Percentiles rank a stretch among this genome's conserved stretches.
Conservation (phyloP, 169 alveolate genomes). For the Cryptosporidium muris region DNA sequence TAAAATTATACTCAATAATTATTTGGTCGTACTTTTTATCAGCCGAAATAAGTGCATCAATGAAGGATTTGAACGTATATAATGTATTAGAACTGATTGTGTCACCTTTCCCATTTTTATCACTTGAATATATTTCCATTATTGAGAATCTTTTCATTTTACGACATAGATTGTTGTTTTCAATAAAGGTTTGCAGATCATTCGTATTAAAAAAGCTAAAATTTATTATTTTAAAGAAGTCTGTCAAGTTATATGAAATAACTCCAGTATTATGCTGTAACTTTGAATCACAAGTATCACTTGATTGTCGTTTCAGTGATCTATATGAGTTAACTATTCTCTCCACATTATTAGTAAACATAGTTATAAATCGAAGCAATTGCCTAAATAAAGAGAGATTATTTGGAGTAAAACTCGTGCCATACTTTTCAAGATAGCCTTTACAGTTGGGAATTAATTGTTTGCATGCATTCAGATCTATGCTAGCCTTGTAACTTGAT, state of each 20-base stretch:
- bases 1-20: conserved; percentile 15
- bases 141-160: conserved; percentile 70
- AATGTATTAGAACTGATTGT: conserved; percentile 50
- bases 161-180: conserved; percentile 62
- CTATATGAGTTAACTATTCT: too few relatives aligned
- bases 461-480: conserved; percentile 11
- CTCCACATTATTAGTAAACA: too few relatives aligned
- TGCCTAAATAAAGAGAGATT: conserved; percentile 15
- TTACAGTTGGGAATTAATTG: background rate
- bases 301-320: too few relatives aligned
- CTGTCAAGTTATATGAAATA: conserved; percentile 25
- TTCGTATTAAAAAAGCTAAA: conserved; percentile 62
- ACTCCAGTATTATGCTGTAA: too few relatives aligned
- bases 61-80: conserved; percentile 66
- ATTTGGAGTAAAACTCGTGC: too few relatives aligned
- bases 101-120: background rate
- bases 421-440: too few relatives aligned
- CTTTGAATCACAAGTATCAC: too few relatives aligned
- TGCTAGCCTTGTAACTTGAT: conserved; percentile 34
- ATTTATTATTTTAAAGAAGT: conserved; percentile 69
- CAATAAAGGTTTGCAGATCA: conserved; percentile 21
- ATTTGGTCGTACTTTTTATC: conserved; percentile 73
- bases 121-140: conserved; percentile 23
- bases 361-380: conserved; percentile 8
- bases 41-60: conserved; percentile 61